A percentile compares a stretch with the other conserved stretches of the same genome.
Evolutionary conservation across 306 rosid species (phyloP).

Genomic region (Canavalia ensiformis): DNA sequence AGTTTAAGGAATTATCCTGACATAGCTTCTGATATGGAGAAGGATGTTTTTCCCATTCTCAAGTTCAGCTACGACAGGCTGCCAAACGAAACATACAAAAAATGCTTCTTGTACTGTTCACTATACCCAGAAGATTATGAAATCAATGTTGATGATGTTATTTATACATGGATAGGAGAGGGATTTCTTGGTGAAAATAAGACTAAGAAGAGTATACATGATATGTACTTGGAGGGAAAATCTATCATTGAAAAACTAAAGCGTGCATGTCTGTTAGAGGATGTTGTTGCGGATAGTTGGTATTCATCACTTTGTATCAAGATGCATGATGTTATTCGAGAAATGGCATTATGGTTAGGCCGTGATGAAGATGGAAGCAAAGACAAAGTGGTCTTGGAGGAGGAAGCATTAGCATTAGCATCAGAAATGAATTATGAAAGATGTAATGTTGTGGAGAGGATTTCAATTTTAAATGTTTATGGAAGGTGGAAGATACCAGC

Average conservation of each 20-base stretch:
- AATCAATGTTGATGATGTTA: not conserved
- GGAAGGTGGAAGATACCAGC: not conserved
- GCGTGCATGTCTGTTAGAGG: conserved; percentile 17
- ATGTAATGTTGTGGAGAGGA: conserved; percentile 30
- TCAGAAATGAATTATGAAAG: conserved; percentile 16
- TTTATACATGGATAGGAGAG: conserved; percentile 40
- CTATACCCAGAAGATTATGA: conserved; percentile 40
- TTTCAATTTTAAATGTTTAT: not conserved
- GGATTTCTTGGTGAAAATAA: not conserved
- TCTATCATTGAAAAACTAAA: conserved; percentile 28
- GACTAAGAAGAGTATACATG: not conserved
- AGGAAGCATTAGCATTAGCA: not conserved
- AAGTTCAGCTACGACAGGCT: conserved; percentile 43
- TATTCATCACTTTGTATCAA: accelerated
- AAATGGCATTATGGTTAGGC: conserved; percentile 41
- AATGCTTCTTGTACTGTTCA: conserved; percentile 43
- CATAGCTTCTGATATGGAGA: not conserved
- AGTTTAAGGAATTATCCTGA: not conserved
- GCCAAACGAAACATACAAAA: not conserved
- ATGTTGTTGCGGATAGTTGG: too few relatives aligned
- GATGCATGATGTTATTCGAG: conserved; percentile 42
- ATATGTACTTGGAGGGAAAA: conserved; percentile 19
- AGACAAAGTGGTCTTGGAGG: conserved; percentile 4
- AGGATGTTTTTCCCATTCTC: conserved; percentile 15
- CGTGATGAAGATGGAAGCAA: not conserved